Conservation (phyloP, 164 flowering plant genomes). For the Piper betle region DNA sequence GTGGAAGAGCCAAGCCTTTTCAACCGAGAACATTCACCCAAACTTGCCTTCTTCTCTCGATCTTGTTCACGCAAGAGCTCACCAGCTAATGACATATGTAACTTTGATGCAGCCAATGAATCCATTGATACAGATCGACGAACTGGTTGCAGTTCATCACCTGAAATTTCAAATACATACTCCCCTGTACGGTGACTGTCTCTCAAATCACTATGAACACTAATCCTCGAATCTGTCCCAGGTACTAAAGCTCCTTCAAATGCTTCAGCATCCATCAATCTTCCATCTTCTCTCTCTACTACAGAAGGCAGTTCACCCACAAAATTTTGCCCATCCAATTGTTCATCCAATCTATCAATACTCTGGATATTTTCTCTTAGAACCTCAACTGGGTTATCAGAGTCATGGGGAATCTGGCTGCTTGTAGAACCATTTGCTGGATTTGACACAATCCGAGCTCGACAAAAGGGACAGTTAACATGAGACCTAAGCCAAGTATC, state of each 20-base stretch:
- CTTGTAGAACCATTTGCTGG: background rate
- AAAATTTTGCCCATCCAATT: background rate
- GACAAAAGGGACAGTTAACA: slow-evolving; percentile 60
- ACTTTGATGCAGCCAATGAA: slow-evolving; percentile 19
- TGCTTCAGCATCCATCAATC: slow-evolving; percentile 1
- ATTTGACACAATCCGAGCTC: slow-evolving; percentile 31
- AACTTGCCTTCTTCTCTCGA: slow-evolving; percentile 9
- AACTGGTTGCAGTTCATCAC: slow-evolving; percentile 15
- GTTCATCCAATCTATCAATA: background rate
- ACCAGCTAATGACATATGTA: slow-evolving; percentile 12
- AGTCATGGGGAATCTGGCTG: slow-evolving; percentile 1
- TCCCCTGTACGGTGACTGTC: slow-evolving; percentile 7
- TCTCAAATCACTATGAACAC: slow-evolving; percentile 24
- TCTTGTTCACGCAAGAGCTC: slow-evolving; percentile 6
- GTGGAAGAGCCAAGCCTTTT: slow-evolving; percentile 5
- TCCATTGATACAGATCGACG: slow-evolving; percentile 52
- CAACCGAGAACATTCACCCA: background rate
- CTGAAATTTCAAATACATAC: background rate
- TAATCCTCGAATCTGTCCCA: slow-evolving; percentile 1
- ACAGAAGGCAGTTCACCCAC: slow-evolving; percentile 12
- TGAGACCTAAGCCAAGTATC: slow-evolving; percentile 67
- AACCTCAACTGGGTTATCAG: background rate
- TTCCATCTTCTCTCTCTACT: background rate
- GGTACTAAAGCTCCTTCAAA: background rate
- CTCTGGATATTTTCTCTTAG: background rate